Base-by-base conservation (phyloP, 176 grass and related monocot genomes). In the Secale cereale region DNA sequence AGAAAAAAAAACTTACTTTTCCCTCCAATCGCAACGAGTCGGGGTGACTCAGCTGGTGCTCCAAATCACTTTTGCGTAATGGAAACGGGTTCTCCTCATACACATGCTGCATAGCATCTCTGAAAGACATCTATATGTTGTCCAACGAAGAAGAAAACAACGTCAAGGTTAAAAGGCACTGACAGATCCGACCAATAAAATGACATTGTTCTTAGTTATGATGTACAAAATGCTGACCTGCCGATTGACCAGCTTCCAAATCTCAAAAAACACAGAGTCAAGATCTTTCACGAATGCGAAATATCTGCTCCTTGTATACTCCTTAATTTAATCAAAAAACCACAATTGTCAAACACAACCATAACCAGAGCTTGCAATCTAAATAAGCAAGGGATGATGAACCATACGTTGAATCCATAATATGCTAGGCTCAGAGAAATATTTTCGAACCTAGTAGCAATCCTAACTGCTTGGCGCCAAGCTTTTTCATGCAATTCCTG, bases 261-360 rank as follows among this genome's bases (percentile, higher is more conserved):
- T 71, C 43, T 85, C 83, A 45, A 86, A 40, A 68, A 68, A 62
- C 16, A 85, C 22, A 76, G 26, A 37, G 26, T 36, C 37, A 13
- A 90, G 29, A 46, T 89, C 70, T 33, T 64, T 20, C 17, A 39
- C 13, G 31, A 4, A 28, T 3, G 2, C 1, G 20, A 81, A 22
- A 45, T 59, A 3, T 6, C 11, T 16, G 8, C 22, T 82, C 28
- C 7, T 36, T 54, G 26, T 9, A 16, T 43, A 89, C 30, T 76
- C 80, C 32, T 85, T 25, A 41, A 15, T 40, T 41, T 8, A 59
- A 82, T 3, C n/a, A n/a, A 65, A 46, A 13, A 0, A 72, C 59
- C 8, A 8, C 19, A 52, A 12, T 50, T 68, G 11, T 52, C 2
- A 35, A 25, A 33, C 50, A 33, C 7, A 81, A 33, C 41, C 12